Evolutionary conservation across 2,329 filamentous ascomycete genomes (phyloP), one percentile per base, ranked within the genome.

Genomic region (Talaromyces sp.): DNA sequence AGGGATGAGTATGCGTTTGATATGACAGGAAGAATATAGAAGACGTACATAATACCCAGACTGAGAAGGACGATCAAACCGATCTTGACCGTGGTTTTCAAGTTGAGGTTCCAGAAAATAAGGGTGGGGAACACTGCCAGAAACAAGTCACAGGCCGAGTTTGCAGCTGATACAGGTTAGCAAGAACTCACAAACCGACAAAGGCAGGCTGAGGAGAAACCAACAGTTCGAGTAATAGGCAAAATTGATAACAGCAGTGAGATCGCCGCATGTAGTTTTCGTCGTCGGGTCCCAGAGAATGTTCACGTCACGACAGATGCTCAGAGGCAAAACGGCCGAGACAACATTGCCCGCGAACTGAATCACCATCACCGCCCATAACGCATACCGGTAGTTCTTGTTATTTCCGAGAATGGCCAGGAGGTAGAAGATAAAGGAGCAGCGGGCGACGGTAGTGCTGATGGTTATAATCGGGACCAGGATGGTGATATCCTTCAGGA

Each of bases 31-130:
- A n/a, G 3, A 9, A 7, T 8, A 22, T 9, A 48, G 15, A 6
- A 15, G 22, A 43, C 52, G 52, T 54, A 54, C 52, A 54, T 8
- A 25, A 71, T 56, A 1, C 71, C 71, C 37, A 72, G 58, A 8
- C 69, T 64, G 9, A 73, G 61, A 1, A 72, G 60, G 21, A 58
- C 35, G 1, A 69, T 63, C 40, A 73, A 46, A 8, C 66, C 65
- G 10, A 73, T 28, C 50, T 71, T 73, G 33, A 71, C 65, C 11
- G 62, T 58, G 10, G 64, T 19, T n/a, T 64, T 63, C 43, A 74
- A 35, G 11, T 72, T 70, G 31, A 74, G 58, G 37, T 63, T 68
- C 71, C 71, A 72, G 45, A 72, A 68, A 19, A 71, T 63, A 19
- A 56, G 65, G 3, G 65, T 66, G 1, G 67, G 65, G 31, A 70